Evolutionary conservation across 2,329 filamentous ascomycete species (phyloP).

Genomic region (Xylaria sp.): DNA sequence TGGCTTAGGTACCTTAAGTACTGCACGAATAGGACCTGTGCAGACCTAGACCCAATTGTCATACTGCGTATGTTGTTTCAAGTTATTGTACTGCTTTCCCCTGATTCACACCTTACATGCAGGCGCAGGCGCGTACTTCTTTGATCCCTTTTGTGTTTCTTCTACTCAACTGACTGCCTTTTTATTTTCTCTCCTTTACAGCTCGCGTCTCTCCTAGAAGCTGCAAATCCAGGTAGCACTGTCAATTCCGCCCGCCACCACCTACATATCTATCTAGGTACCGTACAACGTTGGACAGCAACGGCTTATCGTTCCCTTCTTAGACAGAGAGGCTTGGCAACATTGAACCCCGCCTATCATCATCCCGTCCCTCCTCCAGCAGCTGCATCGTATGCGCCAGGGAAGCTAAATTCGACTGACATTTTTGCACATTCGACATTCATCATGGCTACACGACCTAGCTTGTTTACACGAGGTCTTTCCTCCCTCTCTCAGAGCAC

Average conservation of each 20-base stretch:
- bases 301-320: slow-evolving; percentile 16
- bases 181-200: not conserved
- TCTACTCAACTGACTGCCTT: not conserved
- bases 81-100: slow-evolving; percentile 28
- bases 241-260: not conserved
- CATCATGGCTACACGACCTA: slow-evolving; percentile 66
- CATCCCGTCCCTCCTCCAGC: not conserved
- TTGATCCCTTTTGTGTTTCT: slow-evolving; percentile 19
- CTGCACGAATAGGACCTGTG: too few species aligned
- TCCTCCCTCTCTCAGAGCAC: slow-evolving; percentile 69
- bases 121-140: slow-evolving; percentile 13
- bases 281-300: not conserved
- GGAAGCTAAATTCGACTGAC: slow-evolving; percentile 15
- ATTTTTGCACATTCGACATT: slow-evolving; percentile 6
- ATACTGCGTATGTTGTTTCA: slow-evolving; percentile 33
- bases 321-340: slow-evolving; percentile 34
- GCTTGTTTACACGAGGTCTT: slow-evolving; percentile 71
- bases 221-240: not conserved
- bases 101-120: slow-evolving; percentile 23
- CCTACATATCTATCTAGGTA: not conserved
- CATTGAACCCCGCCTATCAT: slow-evolving; percentile 34
- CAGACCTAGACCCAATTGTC: too few species aligned
- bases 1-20: too few species aligned
- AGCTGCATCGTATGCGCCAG: slow-evolving; percentile 18
- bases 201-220: not conserved